Evolutionary conservation across 345 rosid genomes (phyloP), one percentile per base, ranked within the genome.

Genomic region (Abelmoschus esculentus): DNA sequence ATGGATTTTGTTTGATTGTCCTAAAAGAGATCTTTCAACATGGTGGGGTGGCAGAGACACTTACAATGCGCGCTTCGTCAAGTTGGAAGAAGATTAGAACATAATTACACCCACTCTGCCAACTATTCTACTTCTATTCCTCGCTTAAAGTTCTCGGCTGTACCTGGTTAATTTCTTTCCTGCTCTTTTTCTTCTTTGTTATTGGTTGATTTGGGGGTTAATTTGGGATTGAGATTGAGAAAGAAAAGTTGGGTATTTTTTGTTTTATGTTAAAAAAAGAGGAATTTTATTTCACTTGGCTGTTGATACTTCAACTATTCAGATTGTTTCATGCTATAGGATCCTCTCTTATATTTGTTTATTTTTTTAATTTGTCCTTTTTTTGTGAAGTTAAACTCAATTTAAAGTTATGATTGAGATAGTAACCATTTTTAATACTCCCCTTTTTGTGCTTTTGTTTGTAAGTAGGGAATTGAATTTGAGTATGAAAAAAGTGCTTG

Each of bases 31-130:
- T 15, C 40, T 7, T 46, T 65, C 3, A 71, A 38, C 74, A 88
- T 88, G 98, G 89, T 81, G 78, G 87, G 85, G 17, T 89, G 96
- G 97, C 93, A 82, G 79, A 84, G 88, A 74, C 78, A 86, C 77
- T 73, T 92, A 44, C 96, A 81, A 73, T 70, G 71, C 2, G 70
- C 75, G 11, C 40, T 87, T 76, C 84, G 83, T 65, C 88, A 77
- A 50, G 78, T 82, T 66, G 83, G 80, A 61, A 85, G 73, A 69
- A 77, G 79, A 61, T 80, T 77, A 70, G 87, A 61, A 71, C 73
- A 67, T 15, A 70, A 56, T 68, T 67, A 71, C 78, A 75, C 73
- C 72, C 70, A 80, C 1, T 64, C 66, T 38, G 66, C 83, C 29
- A 74, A 55, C 36, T 70, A n/a, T 22, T 49, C 65, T 28, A 78